Evolutionary conservation across 441 rosid species (phyloP).

Genomic region (Erodium texanum): DNA sequence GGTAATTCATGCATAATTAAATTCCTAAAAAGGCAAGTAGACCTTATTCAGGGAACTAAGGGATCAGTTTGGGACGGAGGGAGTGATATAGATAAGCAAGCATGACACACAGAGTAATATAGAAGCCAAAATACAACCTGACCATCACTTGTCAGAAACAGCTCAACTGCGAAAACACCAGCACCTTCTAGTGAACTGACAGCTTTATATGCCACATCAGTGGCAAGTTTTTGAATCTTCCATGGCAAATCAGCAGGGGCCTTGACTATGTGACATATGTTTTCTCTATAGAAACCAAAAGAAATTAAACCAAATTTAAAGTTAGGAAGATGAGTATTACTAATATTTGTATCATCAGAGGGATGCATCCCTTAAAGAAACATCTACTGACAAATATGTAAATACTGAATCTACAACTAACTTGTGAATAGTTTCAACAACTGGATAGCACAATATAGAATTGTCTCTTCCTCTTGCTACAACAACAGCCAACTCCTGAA

Average conservation of each 20-base stretch:
- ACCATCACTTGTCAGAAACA: constrained; percentile 69
- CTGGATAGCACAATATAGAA: constrained; percentile 78
- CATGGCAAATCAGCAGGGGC: constrained; percentile 82
- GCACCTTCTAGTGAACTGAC: constrained; percentile 89
- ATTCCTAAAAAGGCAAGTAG: background rate
- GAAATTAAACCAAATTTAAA: constrained; percentile 12
- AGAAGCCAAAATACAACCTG: constrained; percentile 44
- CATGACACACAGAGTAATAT: constrained; percentile 2
- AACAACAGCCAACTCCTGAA: constrained; percentile 79
- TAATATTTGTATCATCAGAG: background rate
- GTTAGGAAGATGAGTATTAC: background rate
- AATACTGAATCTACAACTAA: constrained; percentile 19
- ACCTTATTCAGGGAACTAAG: background rate
- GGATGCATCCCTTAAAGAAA: too few species aligned
- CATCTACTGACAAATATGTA: background rate
- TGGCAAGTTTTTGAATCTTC: constrained; percentile 74
- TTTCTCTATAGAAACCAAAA: constrained; percentile 50
- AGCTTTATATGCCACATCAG: constrained; percentile 70
- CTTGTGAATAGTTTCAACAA: constrained; percentile 93
- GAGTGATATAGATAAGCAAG: background rate
- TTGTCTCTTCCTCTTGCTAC: constrained; percentile 92
- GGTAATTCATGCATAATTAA: too few species aligned
- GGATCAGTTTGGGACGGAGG: background rate
- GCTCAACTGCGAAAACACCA: constrained; percentile 92
- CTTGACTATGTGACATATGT: constrained; percentile 89